A percentile compares a stretch with the other conserved stretches of the same genome.
These are phyloP conservation scores for Pseudogymnoascus sp. DNA, from an alignment of 2,329 filamentous ascomycete genomes.

Conservation along the genomic window DNA sequence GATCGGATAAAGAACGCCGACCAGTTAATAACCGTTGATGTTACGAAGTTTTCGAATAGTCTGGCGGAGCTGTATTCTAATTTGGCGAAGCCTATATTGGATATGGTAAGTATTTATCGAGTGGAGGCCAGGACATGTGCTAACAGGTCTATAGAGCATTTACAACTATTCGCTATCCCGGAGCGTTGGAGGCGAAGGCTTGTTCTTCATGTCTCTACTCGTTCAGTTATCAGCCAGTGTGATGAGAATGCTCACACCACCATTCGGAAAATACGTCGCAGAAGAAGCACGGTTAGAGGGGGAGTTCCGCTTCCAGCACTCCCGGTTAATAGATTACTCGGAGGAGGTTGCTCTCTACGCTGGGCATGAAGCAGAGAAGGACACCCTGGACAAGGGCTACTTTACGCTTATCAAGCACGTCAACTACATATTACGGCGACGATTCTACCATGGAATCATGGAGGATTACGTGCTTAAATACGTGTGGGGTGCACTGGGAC, in stretches of 20 bases:
- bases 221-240: constrained; percentile 85
- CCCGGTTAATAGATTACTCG: constrained; percentile 86
- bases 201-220: constrained; percentile 89
- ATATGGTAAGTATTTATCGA: constrained; percentile 55
- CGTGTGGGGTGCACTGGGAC: constrained; percentile 90
- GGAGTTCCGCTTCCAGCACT: constrained; percentile 94
- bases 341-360: constrained; percentile 91
- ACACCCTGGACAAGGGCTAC: constrained; percentile 94
- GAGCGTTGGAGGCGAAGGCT: constrained; percentile 90
- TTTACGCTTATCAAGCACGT: constrained; percentile 99
- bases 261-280: constrained; percentile 94
- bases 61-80: constrained; percentile 94
- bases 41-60: constrained; percentile 92
- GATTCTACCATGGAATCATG: constrained; percentile 98
- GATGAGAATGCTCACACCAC: constrained; percentile 90
- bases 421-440: constrained; percentile 78
- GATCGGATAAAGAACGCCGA: constrained; percentile 98
- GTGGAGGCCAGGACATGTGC: constrained; percentile 19
- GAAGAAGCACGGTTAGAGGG: constrained; percentile 92
- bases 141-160: constrained; percentile 47
- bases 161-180: constrained; percentile 92
- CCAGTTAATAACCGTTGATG: constrained; percentile 92
- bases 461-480: constrained; percentile 99
- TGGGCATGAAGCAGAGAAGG: constrained; percentile 89
- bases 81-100: constrained; percentile 84